Evolutionary conservation across 208 protist species (phyloP).

Genomic region (Endotrypanum monterogeii): DNA sequence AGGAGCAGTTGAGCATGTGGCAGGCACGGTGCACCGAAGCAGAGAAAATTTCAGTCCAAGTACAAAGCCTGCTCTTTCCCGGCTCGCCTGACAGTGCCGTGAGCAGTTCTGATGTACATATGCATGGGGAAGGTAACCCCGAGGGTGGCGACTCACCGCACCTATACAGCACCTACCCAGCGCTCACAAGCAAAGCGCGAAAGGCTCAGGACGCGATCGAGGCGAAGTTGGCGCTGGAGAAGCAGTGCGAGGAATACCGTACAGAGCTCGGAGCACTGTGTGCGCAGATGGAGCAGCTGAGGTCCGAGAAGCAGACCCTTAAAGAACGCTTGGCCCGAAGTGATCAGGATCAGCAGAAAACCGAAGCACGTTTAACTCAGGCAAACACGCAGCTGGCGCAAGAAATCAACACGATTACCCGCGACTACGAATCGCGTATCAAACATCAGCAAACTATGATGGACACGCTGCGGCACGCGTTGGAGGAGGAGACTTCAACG

Average conservation of each 20-base stretch:
- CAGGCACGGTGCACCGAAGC: constrained; percentile 31
- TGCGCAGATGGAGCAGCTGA: constrained; percentile 40
- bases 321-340: constrained; percentile 27
- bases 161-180: neutral
- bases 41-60: constrained; percentile 29
- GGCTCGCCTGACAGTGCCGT: neutral
- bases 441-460: constrained; percentile 67
- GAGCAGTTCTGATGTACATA: neutral
- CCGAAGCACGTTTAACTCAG: constrained; percentile 31
- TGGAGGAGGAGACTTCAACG: constrained; percentile 62
- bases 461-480: constrained; percentile 47
- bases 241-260: constrained; percentile 53
- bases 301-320: constrained; percentile 20
- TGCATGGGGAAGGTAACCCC: neutral
- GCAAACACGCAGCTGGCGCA: constrained; percentile 39
- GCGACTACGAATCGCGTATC: constrained; percentile 56
- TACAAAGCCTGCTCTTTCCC: constrained; percentile 30
- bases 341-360: constrained; percentile 22
- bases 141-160: neutral
- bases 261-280: constrained; percentile 50
- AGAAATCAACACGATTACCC: constrained; percentile 39
- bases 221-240: constrained; percentile 21
- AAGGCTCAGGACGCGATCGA: constrained; percentile 22
- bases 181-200: constrained; percentile 9
- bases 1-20: constrained; percentile 30